These are phyloP conservation scores for Chlorella vulgaris DNA, from an alignment of 139 green algal genomes.

Conservation along the genomic window DNA sequence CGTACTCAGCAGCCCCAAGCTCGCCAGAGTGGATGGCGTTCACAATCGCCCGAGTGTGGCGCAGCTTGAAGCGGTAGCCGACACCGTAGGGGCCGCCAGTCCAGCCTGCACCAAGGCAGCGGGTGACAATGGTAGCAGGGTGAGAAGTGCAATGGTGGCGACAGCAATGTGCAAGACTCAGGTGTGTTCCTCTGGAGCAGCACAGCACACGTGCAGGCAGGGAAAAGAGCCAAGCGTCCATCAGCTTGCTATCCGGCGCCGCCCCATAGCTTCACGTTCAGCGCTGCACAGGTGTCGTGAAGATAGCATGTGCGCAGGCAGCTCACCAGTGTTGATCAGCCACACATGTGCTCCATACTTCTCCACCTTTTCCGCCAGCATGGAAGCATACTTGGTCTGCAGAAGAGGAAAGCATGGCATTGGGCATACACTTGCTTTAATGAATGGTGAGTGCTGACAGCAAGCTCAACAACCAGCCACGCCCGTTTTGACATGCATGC, in stretches of 20 bases:
- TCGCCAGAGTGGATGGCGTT: slow-evolving; percentile 94
- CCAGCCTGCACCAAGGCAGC: slow-evolving; percentile 43
- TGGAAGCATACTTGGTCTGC: slow-evolving; percentile 77
- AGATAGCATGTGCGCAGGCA: too few species aligned
- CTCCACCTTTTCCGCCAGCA: slow-evolving; percentile 91
- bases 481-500: background rate
- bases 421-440: too few species aligned
- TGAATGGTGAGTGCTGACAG: too few species aligned
- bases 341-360: slow-evolving; percentile 80
- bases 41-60: slow-evolving; percentile 94
- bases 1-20: slow-evolving; percentile 64
- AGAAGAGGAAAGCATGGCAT: background rate
- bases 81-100: slow-evolving; percentile 78
- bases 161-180: too few species aligned
- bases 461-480: background rate
- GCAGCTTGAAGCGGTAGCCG: slow-evolving; percentile 89
- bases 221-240: background rate
- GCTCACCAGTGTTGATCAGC: slow-evolving; percentile 90
- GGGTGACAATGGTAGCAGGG: background rate
- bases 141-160: too few species aligned
- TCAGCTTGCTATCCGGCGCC: too few species aligned
- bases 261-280: too few species aligned
- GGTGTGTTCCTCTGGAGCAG: too few species aligned
- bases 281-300: too few species aligned
- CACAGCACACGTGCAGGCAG: background rate